Evolutionary conservation across 2,329 filamentous ascomycete species (phyloP).

Genomic region (Graphilbum sp.): DNA sequence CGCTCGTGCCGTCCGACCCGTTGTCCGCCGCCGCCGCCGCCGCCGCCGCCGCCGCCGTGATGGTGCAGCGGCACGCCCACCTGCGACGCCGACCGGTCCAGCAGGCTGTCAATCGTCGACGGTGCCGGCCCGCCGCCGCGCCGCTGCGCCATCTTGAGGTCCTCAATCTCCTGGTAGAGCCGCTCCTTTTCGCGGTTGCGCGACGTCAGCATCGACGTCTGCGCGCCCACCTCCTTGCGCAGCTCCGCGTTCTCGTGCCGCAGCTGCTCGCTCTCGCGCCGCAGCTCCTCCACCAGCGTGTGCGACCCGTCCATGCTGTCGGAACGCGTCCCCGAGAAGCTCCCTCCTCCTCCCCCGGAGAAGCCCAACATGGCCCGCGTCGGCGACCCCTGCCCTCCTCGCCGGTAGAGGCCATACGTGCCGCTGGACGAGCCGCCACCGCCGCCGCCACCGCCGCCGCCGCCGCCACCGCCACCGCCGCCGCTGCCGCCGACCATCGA

Average conservation of each 20-base stretch:
- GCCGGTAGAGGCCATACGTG: too few species aligned
- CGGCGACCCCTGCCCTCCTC: constrained; percentile 9
- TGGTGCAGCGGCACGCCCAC: constrained; percentile 40
- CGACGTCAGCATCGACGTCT: constrained; percentile 94
- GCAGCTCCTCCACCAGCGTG: constrained; percentile 61
- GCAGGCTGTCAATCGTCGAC: constrained; percentile 69
- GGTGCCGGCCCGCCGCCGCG: constrained; percentile 40
- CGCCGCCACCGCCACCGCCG: constrained; percentile 6
- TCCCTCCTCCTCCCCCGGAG: too few species aligned
- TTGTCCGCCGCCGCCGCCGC: background rate
- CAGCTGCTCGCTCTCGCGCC: constrained; percentile 54
- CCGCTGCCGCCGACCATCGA: background rate
- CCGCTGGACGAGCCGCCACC: too few species aligned
- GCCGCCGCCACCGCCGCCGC: constrained; percentile 5
- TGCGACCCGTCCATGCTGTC: constrained; percentile 38
- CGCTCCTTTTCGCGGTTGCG: constrained; percentile 89
- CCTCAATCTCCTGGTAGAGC: constrained; percentile 92
- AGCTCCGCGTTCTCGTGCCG: constrained; percentile 87
- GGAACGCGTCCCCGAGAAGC: constrained; percentile 13
- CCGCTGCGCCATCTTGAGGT: constrained; percentile 76
- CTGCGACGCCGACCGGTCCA: constrained; percentile 86
- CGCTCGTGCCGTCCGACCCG: constrained; percentile 31
- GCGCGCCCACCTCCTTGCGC: constrained; percentile 79
- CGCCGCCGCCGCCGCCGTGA: too few species aligned
- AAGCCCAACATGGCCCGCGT: constrained; percentile 32